These are phyloP conservation scores for Suhomyces faveliae DNA, from an alignment of 805 yeast species.

Conservation along the genomic window DNA sequence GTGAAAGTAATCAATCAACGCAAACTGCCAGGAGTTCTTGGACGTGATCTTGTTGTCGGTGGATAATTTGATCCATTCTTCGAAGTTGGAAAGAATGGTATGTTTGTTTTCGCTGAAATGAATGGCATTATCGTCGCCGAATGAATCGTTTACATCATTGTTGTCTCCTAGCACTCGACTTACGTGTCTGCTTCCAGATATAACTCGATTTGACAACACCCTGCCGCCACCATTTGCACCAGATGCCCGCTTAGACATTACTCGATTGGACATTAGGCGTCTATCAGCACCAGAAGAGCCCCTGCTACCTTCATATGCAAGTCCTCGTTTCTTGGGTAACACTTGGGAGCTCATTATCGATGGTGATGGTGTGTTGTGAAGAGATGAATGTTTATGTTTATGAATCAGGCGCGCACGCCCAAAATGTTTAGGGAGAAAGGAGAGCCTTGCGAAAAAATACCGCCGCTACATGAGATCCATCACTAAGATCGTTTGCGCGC, in stretches of 20 bases:
- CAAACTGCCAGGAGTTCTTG: slow-evolving; percentile 86
- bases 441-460: too few relatives aligned
- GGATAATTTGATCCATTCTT: slow-evolving; percentile 50
- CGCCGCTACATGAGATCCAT: too few relatives aligned
- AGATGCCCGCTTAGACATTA: slow-evolving; percentile 6
- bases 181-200: slow-evolving; percentile 6
- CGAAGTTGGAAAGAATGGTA: slow-evolving; percentile 44
- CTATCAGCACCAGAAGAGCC: slow-evolving; percentile 8
- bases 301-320: slow-evolving; percentile 4
- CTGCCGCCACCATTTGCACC: background rate
- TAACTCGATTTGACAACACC: slow-evolving; percentile 3
- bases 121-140: slow-evolving; percentile 35
- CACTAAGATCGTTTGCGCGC: too few relatives aligned
- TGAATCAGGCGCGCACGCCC: background rate
- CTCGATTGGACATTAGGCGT: slow-evolving; percentile 12
- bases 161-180: slow-evolving; percentile 6
- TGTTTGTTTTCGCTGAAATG: slow-evolving; percentile 42
- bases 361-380: background rate
- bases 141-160: slow-evolving; percentile 13
- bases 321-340: slow-evolving; percentile 14
- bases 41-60: slow-evolving; percentile 66
- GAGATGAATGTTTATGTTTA: slow-evolving; percentile 5
- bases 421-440: background rate
- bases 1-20: slow-evolving; percentile 86
- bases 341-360: slow-evolving; percentile 9